A percentile compares a stretch with the other conserved stretches of the same genome.
Evolutionary conservation across 495 filamentous ascomycete genomes (phyloP).

Genomic region (Trichodelitschia bisporula): DNA sequence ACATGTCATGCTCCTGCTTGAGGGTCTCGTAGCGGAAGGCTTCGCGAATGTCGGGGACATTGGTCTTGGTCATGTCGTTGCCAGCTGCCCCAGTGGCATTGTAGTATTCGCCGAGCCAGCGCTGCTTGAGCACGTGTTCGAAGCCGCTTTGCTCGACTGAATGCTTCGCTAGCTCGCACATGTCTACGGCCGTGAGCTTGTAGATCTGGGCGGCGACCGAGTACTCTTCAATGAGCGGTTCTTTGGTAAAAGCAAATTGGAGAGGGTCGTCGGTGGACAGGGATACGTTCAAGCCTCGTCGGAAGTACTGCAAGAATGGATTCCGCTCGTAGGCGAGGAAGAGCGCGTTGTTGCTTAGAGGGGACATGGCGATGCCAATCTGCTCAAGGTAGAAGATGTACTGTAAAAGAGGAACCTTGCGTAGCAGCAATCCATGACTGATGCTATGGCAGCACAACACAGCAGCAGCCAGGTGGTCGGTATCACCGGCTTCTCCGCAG

Average conservation of each 20-base stretch:
- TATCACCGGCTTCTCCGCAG: constrained; percentile 91
- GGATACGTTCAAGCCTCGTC: constrained; percentile 80
- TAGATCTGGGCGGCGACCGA: constrained; percentile 96
- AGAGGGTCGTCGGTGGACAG: constrained; percentile 91
- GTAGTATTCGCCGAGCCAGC: constrained; percentile 66
- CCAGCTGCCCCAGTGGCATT: constrained; percentile 48
- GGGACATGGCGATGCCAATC: constrained; percentile 97
- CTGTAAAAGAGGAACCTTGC: constrained; percentile 84
- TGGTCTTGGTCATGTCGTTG: constrained; percentile 83
- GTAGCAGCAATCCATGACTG: constrained; percentile 75
- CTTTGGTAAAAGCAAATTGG: constrained; percentile 96
- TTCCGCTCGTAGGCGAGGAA: constrained; percentile 96
- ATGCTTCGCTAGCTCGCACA: constrained; percentile 95
- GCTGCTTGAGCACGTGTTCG: constrained; percentile 62
- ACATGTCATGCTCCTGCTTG: constrained; percentile 63
- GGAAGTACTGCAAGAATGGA: constrained; percentile 85
- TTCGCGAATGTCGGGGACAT: constrained; percentile 80
- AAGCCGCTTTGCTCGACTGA: constrained; percentile 89
- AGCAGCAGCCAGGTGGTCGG: constrained; percentile 81
- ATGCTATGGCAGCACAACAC: constrained; percentile 93
- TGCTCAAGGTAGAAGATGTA: constrained; percentile 97
- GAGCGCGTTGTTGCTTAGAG: constrained; percentile 88
- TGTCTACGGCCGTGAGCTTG: constrained; percentile 88
- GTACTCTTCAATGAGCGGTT: constrained; percentile 94
- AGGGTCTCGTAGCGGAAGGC: constrained; percentile 70